phyloP scores from a whole-genome alignment of 768 basidiomycete genomes.

The Scleroderma citrinum region DNA sequence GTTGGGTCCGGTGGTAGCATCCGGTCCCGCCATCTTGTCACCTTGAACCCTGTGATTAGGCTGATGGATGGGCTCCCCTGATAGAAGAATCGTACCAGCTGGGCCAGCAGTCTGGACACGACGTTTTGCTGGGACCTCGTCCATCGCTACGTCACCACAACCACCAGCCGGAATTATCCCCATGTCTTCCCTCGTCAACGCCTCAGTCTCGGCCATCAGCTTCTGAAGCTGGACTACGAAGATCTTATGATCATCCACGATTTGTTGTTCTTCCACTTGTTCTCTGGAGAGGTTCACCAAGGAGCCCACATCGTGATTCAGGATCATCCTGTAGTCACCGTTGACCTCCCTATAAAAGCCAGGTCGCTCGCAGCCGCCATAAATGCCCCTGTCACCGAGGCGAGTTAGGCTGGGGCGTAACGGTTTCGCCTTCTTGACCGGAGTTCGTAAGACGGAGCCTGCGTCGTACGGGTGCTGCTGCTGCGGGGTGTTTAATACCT shows the following conservation, averaged over 20 bases:
- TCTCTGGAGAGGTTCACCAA: constrained; percentile 12
- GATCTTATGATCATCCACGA: constrained; percentile 3
- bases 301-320: constrained; percentile 17
- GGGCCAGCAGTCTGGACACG: constrained; percentile 6
- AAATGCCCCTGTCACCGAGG: constrained; percentile 25
- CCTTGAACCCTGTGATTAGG: background rate
- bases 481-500: constrained; percentile 18
- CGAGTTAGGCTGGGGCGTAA: constrained; percentile 24
- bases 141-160: constrained; percentile 13
- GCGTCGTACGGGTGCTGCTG: constrained; percentile 18
- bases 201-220: constrained; percentile 1
- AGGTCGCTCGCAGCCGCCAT: constrained; percentile 13
- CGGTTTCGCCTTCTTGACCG: constrained; percentile 21
- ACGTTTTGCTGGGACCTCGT: background rate
- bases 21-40: background rate
- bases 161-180: constrained; percentile 6
- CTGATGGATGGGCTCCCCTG: background rate
- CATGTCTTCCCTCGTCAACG: constrained; percentile 5
- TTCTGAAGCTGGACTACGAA: constrained; percentile 21
- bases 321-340: constrained; percentile 14
- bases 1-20: constrained; percentile 12
- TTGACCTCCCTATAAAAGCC: constrained; percentile 10
- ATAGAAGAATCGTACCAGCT: constrained; percentile 8
- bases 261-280: constrained; percentile 3
- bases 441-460: constrained; percentile 26